Evolutionary conservation across 2,329 filamentous ascomycete species (phyloP).

Genomic region (Penicillium fuscoglaucum): DNA sequence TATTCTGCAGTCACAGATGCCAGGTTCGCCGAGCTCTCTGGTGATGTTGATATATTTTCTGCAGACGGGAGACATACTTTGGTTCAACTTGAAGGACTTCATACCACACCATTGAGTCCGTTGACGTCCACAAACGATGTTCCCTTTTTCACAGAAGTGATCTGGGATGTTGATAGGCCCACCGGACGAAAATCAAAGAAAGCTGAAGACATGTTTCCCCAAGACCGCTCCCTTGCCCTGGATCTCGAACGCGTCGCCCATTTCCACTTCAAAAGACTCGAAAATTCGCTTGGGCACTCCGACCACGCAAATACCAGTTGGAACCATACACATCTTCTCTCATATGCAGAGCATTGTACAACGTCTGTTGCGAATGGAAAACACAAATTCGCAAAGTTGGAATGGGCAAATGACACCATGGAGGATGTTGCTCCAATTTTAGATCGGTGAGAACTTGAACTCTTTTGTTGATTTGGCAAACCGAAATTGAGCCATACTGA

Average conservation of each 20-base stretch:
- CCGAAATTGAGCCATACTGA: slow-evolving; percentile 2
- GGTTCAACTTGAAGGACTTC: slow-evolving; percentile 25
- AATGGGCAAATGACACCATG: slow-evolving; percentile 17
- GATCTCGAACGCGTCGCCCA: slow-evolving; percentile 22
- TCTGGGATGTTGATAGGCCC: slow-evolving; percentile 20
- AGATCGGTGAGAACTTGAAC: slow-evolving; percentile 4
- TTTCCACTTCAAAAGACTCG: slow-evolving; percentile 20
- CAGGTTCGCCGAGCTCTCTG: slow-evolving; percentile 22
- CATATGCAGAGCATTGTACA: slow-evolving; percentile 15
- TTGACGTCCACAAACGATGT: slow-evolving; percentile 18
- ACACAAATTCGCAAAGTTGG: slow-evolving; percentile 12
- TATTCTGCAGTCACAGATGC: slow-evolving; percentile 18
- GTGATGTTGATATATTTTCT: slow-evolving; percentile 27
- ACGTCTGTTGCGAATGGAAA: slow-evolving; percentile 10
- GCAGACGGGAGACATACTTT: slow-evolving; percentile 16
- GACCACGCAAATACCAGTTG: slow-evolving; percentile 1
- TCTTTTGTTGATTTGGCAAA: no score
- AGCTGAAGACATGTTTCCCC: neutral
- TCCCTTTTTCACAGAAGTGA: slow-evolving; percentile 23
- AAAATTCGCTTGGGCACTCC: neutral
- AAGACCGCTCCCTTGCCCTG: neutral
- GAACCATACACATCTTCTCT: slow-evolving; percentile 17
- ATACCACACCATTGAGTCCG: slow-evolving; percentile 22
- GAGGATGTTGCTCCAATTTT: slow-evolving; percentile 11
- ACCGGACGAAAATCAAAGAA: neutral